phyloP scores from a whole-genome alignment of 2,329 filamentous ascomycete species.

The Alternaria sp. region DNA sequence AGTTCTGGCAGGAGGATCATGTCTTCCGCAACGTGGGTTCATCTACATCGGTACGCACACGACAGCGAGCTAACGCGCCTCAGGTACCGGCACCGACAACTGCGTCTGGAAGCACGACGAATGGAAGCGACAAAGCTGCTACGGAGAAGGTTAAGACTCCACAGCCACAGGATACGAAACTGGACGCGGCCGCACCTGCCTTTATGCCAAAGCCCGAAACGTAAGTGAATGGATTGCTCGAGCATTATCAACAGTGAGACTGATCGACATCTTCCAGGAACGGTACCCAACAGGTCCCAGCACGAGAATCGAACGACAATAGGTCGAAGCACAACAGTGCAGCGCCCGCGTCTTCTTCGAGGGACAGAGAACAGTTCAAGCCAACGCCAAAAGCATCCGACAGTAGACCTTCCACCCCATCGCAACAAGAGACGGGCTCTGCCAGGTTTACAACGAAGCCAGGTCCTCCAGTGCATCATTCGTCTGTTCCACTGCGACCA shows the following conservation, averaged over 20 bases:
- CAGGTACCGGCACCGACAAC: constrained; percentile 36
- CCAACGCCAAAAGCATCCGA: constrained; percentile 23
- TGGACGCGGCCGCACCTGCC: constrained; percentile 66
- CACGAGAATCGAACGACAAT: constrained; percentile 29
- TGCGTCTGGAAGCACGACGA: constrained; percentile 32
- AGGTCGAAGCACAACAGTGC: constrained; percentile 24
- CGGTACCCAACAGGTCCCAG: constrained; percentile 22
- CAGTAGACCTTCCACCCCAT: constrained; percentile 22
- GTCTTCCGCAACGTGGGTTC: constrained; percentile 72
- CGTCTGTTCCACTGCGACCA: constrained; percentile 41
- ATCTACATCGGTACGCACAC: neutral
- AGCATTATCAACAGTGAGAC: constrained; percentile 9
- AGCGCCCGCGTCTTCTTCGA: constrained; percentile 21
- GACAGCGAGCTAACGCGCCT: constrained; percentile 20
- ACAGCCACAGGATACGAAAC: constrained; percentile 55
- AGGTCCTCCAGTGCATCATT: constrained; percentile 27
- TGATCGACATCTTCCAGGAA: constrained; percentile 39
- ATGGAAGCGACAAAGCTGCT: constrained; percentile 42
- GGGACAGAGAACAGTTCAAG: constrained; percentile 34
- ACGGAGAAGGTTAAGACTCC: constrained; percentile 51
- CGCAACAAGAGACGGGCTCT: constrained; percentile 26
- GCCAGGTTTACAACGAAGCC: constrained; percentile 20
- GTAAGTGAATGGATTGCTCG: constrained; percentile 32
- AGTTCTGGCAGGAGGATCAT: constrained; percentile 77
- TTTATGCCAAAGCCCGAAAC: constrained; percentile 65